Conservation (phyloP, 805 yeast species). For the Candida maltosa region DNA sequence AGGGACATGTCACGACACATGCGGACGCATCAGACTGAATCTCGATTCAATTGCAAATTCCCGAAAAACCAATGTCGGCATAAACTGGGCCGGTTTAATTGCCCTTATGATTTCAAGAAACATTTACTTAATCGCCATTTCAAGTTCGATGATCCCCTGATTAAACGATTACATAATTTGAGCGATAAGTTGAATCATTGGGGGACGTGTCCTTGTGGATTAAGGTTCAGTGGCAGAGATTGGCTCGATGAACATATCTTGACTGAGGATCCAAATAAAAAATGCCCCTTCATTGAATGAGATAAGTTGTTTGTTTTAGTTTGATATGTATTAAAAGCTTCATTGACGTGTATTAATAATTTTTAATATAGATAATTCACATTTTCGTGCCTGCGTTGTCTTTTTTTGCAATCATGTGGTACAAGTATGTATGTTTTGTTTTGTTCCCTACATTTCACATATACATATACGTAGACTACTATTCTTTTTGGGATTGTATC, state of each 20-base stretch:
- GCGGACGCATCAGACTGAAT: slow-evolving; percentile 56
- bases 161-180: slow-evolving; percentile 45
- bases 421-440: too few relatives aligned
- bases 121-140: slow-evolving; percentile 62
- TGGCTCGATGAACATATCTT: slow-evolving; percentile 38
- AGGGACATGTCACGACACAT: slow-evolving; percentile 63
- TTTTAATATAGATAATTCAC: too few relatives aligned
- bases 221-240: slow-evolving; percentile 26
- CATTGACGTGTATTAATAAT: too few relatives aligned
- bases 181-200: slow-evolving; percentile 47
- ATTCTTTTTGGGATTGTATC: too few relatives aligned
- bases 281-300: slow-evolving; percentile 16
- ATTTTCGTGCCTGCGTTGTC: too few relatives aligned
- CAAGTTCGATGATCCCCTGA: slow-evolving; percentile 45
- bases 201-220: slow-evolving; percentile 50
- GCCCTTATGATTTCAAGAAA: slow-evolving; percentile 68
- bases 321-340: too few relatives aligned
- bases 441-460: too few relatives aligned
- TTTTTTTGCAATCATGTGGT: too few relatives aligned
- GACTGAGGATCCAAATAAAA: slow-evolving; percentile 15
- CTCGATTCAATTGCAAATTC: slow-evolving; percentile 56
- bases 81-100: slow-evolving; percentile 58
- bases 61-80: slow-evolving; percentile 56
- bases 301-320: background rate
- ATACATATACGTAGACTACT: too few relatives aligned